Evolutionary conservation across 768 basidiomycete species (phyloP).

Genomic region (Tylopilus vinaceipallidus): DNA sequence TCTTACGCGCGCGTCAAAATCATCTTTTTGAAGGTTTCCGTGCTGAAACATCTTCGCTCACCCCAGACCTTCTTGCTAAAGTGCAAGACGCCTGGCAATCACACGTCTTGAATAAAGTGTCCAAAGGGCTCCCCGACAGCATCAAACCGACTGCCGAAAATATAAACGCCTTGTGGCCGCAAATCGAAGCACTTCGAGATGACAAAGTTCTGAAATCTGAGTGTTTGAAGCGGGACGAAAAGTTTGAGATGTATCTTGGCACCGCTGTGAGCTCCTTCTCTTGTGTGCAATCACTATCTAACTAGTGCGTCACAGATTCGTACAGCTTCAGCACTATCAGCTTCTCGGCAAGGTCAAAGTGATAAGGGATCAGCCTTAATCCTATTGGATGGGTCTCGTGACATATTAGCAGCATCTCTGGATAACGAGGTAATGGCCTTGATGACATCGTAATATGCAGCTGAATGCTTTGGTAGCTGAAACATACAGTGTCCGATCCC

Average conservation of each 20-base stretch:
- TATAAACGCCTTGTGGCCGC: conserved; percentile 54
- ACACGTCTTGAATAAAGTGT: conserved; percentile 62
- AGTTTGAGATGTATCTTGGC: conserved; percentile 86
- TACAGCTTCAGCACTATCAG: conserved; percentile 51
- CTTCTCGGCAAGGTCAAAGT: conserved; percentile 45
- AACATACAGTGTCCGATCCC: conserved; percentile 80
- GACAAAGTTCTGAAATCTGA: conserved; percentile 68
- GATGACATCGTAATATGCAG: background rate
- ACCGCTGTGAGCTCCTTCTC: conserved; percentile 58
- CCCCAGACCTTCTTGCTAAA: conserved; percentile 54
- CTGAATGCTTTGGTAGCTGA: conserved; percentile 48
- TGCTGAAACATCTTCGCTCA: conserved; percentile 50
- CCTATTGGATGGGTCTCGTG: conserved; percentile 73
- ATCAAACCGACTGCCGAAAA: conserved; percentile 48
- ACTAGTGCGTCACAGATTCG: conserved; percentile 38
- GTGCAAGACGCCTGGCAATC: conserved; percentile 62
- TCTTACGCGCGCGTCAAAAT: conserved; percentile 82
- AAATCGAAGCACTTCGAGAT: conserved; percentile 45
- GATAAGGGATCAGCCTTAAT: conserved; percentile 45
- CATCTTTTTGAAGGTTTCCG: conserved; percentile 66
- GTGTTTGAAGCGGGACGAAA: conserved; percentile 79
- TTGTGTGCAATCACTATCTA: conserved; percentile 7
- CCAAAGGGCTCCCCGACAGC: conserved; percentile 56
- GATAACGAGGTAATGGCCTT: conserved; percentile 63
- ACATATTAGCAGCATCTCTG: conserved; percentile 69